These are phyloP conservation scores for Physcomitrellopsis africana DNA, from an alignment of 225 moss, liverwort and hornwort genomes.

Conservation along the genomic window DNA sequence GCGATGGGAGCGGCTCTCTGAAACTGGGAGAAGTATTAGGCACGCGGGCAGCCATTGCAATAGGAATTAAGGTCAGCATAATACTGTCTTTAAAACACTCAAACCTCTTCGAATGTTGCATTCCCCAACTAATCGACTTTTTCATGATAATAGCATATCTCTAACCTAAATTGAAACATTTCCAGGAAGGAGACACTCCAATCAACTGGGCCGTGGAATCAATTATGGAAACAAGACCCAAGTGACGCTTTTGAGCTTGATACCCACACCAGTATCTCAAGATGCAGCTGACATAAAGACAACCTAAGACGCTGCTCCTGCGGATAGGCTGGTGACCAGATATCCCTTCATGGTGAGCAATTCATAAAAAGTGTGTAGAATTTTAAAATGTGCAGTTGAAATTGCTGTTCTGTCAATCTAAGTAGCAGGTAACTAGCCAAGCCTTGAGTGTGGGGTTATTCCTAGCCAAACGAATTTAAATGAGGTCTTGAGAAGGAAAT, in stretches of 20 bases:
- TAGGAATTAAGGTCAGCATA: slow-evolving; percentile 71
- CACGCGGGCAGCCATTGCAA: slow-evolving; percentile 65
- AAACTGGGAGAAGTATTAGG: slow-evolving; percentile 68
- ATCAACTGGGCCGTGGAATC: slow-evolving; percentile 62
- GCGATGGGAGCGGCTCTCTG: slow-evolving; percentile 68
- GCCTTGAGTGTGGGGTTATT: background rate
- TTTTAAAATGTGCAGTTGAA: slow-evolving; percentile 5
- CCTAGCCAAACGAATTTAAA: too few relatives aligned
- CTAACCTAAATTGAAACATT: background rate
- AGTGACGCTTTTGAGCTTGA: slow-evolving; percentile 23
- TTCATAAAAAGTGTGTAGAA: background rate
- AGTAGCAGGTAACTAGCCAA: background rate
- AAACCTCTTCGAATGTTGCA: background rate
- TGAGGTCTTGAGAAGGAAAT: too few relatives aligned
- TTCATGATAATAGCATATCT: background rate
- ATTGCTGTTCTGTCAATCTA: background rate
- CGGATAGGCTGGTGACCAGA: background rate
- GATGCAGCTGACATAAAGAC: too few relatives aligned
- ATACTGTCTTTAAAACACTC: background rate
- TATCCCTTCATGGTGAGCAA: slow-evolving; percentile 3
- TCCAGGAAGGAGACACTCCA: slow-evolving; percentile 59
- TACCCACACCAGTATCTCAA: background rate
- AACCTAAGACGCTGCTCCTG: too few relatives aligned
- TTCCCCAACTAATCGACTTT: background rate
- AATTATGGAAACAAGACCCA: slow-evolving; percentile 43